Evolutionary conservation across 1,139 yeast genomes (phyloP), one percentile per base, ranked within the genome.

Genomic region (Kazachstania sp.): DNA sequence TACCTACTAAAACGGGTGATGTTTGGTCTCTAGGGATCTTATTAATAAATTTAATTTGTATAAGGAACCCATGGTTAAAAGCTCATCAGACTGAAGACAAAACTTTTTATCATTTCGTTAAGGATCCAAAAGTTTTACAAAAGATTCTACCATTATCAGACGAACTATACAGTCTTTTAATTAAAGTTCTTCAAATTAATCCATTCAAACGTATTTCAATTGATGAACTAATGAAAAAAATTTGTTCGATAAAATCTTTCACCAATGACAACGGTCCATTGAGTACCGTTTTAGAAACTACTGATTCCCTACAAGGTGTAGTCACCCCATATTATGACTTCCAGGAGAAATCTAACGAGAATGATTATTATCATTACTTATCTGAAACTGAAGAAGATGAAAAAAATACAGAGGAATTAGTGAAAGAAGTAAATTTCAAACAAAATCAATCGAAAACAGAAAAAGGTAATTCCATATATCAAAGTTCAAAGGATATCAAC

Each of bases 31-130:
- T 88, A 46, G 95, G 94, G 3, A 82, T 88, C 30, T 80, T 88
- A 38, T 71, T 88, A 49, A 79, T 88, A 52, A 88, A 88, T 62
- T 72, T 88, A 45, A 74, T 86, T 9, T 86, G 95, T 57, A 81
- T 87, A 37, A 75, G 95, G 61, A 88, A 88, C 60, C 97, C 97
- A n/a, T 88, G 97, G 97, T 78, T 87, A 48, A 79, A 82, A 54
- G 95, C 96, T 4, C 77, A 84, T 47, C 69, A 78, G 40, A 65
- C 67, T 4, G 77, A 77, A 43, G 86, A 82, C 58, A 71, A 74
- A 41, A 78, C 84, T 1, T 81, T 77, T 61, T 66, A 68, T 47
- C 77, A 77, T 16, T 80, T 70, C 59, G 65, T 74, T 43, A 67
- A 69, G 38, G 77, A 80, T 57, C 71, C 75, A 9, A 67, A 66